Evolutionary conservation across 73 alveolate genomes (phyloP), one percentile per base, ranked within the genome.

Genomic region (Breviolum minutum): DNA sequence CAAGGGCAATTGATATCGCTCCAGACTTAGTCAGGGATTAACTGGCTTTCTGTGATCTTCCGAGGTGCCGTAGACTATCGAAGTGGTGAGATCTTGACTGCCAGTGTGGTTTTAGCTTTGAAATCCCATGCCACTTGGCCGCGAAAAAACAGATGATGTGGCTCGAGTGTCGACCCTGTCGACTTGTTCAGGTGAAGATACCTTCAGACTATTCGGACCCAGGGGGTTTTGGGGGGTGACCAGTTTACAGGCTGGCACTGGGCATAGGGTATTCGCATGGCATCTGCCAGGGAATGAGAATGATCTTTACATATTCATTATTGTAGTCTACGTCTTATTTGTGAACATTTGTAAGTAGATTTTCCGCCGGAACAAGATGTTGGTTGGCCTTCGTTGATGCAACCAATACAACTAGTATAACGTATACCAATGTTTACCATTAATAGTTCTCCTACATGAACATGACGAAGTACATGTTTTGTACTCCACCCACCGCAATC

Each of bases 1-100:
- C 54, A 40, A 40, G 54, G 54, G 54, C 54, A 40, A 40, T 40
- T 40, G 54, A 40, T 40, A 40, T 40, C 54, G 54, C 54, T 40
- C 54, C 54, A 40, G 54, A 40, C 54, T 68, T 22, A 2, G 77
- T 22, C 77, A 68, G 77, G 92, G 92, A 29, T 48, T 83, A 22
- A 68, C 54, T 40, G 0, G 54, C 0, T 40, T 40, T 20, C 40
- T 74, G 94, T 24, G 79, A 70, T 6, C 62, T 60, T 79, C n/a
- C 71, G 32, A 71, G 83, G 97, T 61, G 97, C 97, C 68, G 71
- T 92, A n/a, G 97, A 92, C 64, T 92, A 92, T 61, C 97, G 97
- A 13, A 92, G 97, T 26, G 97, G 97, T 8, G 97, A 92, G 89
- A 92, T 92, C 89, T 61, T 92, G 66, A 73, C 81, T 29, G 97